Percentiles rank a stretch among this genome's conserved stretches.
These are phyloP conservation scores for Aureobasidium namibiae DNA, from an alignment of 2,329 filamentous ascomycete genomes.

Conservation along the genomic window DNA sequence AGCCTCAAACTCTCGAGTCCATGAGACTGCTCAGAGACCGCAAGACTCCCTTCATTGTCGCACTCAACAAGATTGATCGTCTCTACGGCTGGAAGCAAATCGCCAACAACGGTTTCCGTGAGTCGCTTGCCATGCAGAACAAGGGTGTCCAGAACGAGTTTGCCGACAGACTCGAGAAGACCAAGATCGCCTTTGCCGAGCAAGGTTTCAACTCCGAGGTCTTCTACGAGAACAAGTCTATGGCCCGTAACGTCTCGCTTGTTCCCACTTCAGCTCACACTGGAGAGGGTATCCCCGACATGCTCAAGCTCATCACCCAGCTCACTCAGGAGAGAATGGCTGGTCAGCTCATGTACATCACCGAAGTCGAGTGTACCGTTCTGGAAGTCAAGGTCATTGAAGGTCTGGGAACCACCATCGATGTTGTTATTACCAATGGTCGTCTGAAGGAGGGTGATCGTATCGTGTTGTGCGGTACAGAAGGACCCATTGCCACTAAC, in stretches of 20 bases:
- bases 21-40: conserved; percentile 89
- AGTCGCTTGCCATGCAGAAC: conserved; percentile 81
- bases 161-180: conserved; percentile 77
- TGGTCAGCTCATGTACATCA: conserved; percentile 93
- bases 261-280: conserved; percentile 96
- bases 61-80: conserved; percentile 99
- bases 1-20: conserved; percentile 93
- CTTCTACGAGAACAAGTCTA: conserved; percentile 96
- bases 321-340: conserved; percentile 98
- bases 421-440: conserved; percentile 94
- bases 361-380: conserved; percentile 94
- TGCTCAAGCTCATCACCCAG: conserved; percentile 89
- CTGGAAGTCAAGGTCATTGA: conserved; percentile 99
- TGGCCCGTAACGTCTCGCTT: conserved; percentile 89
- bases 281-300: conserved; percentile 97
- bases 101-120: conserved; percentile 96
- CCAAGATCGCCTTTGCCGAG: conserved; percentile 89
- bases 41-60: conserved; percentile 96
- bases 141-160: conserved; percentile 94
- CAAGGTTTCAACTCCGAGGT: conserved; percentile 97
- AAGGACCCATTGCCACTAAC: conserved; percentile 90
- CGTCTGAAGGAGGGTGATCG: conserved; percentile 88
- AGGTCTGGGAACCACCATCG: conserved; percentile 96
- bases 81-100: conserved; percentile 98
- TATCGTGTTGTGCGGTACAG: conserved; percentile 91